Conservation (phyloP, 1,284 basidiomycete species). For the Cryptococcus neoformans region DNA sequence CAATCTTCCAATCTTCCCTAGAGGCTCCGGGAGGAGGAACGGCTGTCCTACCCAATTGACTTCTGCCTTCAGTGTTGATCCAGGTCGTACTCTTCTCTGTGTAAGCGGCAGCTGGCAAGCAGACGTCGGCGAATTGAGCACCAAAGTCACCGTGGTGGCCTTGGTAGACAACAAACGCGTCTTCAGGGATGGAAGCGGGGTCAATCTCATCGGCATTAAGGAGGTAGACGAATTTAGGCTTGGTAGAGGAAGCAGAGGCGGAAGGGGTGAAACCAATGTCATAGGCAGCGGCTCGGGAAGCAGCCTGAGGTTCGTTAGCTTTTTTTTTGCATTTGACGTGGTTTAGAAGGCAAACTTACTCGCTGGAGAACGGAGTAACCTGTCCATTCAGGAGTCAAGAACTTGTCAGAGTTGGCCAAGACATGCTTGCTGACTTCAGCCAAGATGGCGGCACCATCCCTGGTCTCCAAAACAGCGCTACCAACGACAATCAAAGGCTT, state of each 20-base stretch:
- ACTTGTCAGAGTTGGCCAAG: slow-evolving; percentile 67
- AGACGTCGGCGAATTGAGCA: slow-evolving; percentile 94
- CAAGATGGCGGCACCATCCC: slow-evolving; percentile 77
- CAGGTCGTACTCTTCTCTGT: slow-evolving; percentile 94
- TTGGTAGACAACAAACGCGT: slow-evolving; percentile 98
- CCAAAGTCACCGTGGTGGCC: slow-evolving; percentile 98
- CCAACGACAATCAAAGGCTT: slow-evolving; percentile 93
- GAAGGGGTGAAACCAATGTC: slow-evolving; percentile 91
- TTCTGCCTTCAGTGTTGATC: slow-evolving; percentile 96
- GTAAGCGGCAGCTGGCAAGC: slow-evolving; percentile 89
- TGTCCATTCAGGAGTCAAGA: slow-evolving; percentile 91
- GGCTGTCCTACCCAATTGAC: slow-evolving; percentile 87
- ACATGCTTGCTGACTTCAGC: slow-evolving; percentile 77
- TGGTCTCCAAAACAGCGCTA: slow-evolving; percentile 79
- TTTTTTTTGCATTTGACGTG: too few relatives aligned
- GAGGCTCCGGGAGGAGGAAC: slow-evolving; percentile 94
- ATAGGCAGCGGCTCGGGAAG: slow-evolving; percentile 92
- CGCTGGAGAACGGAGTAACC: slow-evolving; percentile 92
- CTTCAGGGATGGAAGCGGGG: slow-evolving; percentile 82
- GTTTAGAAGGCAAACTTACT: slow-evolving; percentile 52
- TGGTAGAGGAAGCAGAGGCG: slow-evolving; percentile 66
- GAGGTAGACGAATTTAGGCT: slow-evolving; percentile 95
- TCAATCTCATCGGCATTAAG: slow-evolving; percentile 95
- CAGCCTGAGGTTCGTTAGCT: slow-evolving; percentile 50
- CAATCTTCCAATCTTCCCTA: slow-evolving; percentile 98